These are phyloP conservation scores for Cladosporium phlei DNA, from an alignment of 2,329 filamentous ascomycete genomes.

Conservation along the genomic window DNA sequence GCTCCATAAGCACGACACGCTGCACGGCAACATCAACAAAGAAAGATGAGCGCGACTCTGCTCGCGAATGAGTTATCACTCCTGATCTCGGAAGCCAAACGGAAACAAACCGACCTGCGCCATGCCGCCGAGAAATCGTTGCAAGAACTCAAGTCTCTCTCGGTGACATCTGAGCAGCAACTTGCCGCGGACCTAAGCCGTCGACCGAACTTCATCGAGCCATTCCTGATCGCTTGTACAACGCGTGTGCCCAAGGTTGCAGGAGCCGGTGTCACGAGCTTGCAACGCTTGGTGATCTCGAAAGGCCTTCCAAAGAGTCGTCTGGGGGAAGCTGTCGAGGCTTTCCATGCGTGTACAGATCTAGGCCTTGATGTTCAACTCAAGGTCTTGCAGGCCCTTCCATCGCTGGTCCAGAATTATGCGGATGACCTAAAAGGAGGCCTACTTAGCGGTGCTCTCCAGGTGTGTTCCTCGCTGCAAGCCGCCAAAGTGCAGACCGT, in stretches of 20 bases:
- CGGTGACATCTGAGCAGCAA: constrained; percentile 70
- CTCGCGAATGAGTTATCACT: constrained; percentile 29
- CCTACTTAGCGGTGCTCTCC: constrained; percentile 73
- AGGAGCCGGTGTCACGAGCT: constrained; percentile 76
- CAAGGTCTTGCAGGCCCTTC: constrained; percentile 89
- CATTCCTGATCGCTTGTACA: constrained; percentile 87
- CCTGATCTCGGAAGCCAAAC: constrained; percentile 67
- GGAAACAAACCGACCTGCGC: constrained; percentile 85
- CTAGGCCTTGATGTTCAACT: constrained; percentile 82
- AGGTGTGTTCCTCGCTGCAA: constrained; percentile 88
- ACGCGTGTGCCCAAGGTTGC: constrained; percentile 90
- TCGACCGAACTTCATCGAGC: constrained; percentile 78
- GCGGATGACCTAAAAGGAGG: constrained; percentile 74
- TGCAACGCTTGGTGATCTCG: constrained; percentile 82
- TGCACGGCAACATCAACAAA: neutral
- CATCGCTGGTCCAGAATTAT: constrained; percentile 87
- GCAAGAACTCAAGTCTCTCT: constrained; percentile 75
- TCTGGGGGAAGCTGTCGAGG: constrained; percentile 80
- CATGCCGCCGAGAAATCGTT: constrained; percentile 90
- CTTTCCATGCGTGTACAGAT: constrained; percentile 73
- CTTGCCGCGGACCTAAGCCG: constrained; percentile 73
- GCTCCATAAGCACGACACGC: neutral
- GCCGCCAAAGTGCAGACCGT: constrained; percentile 89
- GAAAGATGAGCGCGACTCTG: constrained; percentile 28
- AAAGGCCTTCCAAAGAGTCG: constrained; percentile 73